Evolutionary conservation across 192 early-diverging fungal species (phyloP).

Genomic region (Thamnidium elegans): DNA sequence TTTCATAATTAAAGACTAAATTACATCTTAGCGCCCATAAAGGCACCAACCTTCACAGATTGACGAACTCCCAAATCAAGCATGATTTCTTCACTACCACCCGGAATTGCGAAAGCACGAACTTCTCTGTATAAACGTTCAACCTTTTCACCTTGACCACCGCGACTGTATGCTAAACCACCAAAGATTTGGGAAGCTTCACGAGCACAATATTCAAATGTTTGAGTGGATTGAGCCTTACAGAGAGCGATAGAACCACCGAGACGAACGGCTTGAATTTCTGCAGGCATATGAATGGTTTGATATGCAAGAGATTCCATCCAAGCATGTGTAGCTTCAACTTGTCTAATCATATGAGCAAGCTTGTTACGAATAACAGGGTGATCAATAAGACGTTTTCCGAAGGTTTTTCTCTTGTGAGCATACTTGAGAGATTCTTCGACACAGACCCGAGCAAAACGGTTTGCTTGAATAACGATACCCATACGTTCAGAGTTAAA

Average conservation of each 20-base stretch:
- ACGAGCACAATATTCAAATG: constrained; percentile 83
- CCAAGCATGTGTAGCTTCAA: constrained; percentile 87
- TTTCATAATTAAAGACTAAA: background rate
- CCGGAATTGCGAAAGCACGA: constrained; percentile 73
- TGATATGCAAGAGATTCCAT: constrained; percentile 78
- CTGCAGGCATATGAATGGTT: constrained; percentile 59
- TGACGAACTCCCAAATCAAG: constrained; percentile 82
- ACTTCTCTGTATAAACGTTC: constrained; percentile 89
- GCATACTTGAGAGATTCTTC: constrained; percentile 83
- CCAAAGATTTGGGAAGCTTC: constrained; percentile 94
- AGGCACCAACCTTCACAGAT: constrained; percentile 72
- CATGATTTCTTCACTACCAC: constrained; percentile 84
- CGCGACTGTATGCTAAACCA: constrained; percentile 76
- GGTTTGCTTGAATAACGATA: constrained; percentile 80
- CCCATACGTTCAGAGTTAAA: constrained; percentile 83
- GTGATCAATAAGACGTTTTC: constrained; percentile 82
- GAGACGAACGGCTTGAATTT: constrained; percentile 68
- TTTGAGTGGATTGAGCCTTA: constrained; percentile 83
- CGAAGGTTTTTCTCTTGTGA: constrained; percentile 84
- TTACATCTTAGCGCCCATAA: constrained; percentile 63
- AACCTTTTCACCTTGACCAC: constrained; percentile 69
- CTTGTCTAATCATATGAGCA: constrained; percentile 78
- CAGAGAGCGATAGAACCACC: constrained; percentile 85
- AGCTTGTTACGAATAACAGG: constrained; percentile 79
- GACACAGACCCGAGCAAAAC: constrained; percentile 84